Evolutionary conservation across 805 yeast species (phyloP).

Genomic region (Zygoascus biomembranicola): DNA sequence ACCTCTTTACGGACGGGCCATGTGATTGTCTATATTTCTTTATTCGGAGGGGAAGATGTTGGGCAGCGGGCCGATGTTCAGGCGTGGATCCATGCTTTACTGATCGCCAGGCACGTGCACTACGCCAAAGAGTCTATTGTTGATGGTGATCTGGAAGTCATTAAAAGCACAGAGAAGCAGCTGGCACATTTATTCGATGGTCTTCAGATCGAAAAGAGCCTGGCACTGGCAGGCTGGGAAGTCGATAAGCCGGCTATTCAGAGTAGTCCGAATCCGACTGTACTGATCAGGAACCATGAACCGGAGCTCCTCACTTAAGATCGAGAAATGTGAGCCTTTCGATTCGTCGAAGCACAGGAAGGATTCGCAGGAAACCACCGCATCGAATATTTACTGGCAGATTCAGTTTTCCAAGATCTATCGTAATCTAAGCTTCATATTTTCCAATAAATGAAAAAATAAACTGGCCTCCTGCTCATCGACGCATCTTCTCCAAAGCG

Average conservation of each 20-base stretch:
- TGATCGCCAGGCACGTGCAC: constrained; percentile 13
- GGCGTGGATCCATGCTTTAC: constrained; percentile 27
- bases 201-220: constrained; percentile 12
- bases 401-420: no score
- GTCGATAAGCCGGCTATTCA: constrained; percentile 15
- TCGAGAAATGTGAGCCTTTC: not conserved
- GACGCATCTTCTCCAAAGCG: no score
- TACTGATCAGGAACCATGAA: not conserved
- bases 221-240: constrained; percentile 19
- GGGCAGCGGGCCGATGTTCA: constrained; percentile 11
- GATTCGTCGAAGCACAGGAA: no score
- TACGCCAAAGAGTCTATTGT: not conserved
- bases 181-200: constrained; percentile 13
- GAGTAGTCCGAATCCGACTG: constrained; percentile 13
- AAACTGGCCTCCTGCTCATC: no score
- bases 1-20: constrained; percentile 6
- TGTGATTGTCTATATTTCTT: constrained; percentile 17
- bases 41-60: constrained; percentile 8
- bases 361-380: no score
- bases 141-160: constrained; percentile 6
- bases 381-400: no score
- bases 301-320: not conserved
- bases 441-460: no score
- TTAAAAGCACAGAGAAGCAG: constrained; percentile 5
- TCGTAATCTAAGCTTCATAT: no score